phyloP scores from a whole-genome alignment of 805 yeast species.

The Nakazawaea wyomingensis region DNA sequence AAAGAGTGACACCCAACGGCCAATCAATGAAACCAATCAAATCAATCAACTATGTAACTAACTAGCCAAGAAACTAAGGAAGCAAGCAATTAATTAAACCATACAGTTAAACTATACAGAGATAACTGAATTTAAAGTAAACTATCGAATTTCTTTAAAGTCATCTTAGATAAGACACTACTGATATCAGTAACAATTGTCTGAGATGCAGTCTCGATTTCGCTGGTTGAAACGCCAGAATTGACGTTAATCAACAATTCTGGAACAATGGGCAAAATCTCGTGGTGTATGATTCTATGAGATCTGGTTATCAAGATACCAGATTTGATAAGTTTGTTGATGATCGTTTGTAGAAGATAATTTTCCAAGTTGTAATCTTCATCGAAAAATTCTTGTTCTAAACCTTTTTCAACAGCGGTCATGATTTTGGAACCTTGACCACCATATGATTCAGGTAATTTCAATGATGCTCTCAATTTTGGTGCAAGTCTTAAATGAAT shows the following conservation, averaged over 20 bases:
- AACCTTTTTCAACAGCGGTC: constrained; percentile 40
- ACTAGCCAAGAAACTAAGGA: no score
- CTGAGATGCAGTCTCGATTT: constrained; percentile 37
- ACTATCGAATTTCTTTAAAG: constrained; percentile 11
- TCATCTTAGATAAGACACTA: constrained; percentile 16
- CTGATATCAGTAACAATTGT: constrained; percentile 28
- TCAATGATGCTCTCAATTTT: constrained; percentile 36
- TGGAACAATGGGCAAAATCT: constrained; percentile 63
- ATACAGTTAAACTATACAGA: background rate
- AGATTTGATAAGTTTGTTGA: constrained; percentile 49
- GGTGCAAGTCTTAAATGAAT: constrained; percentile 59
- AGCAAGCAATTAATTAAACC: no score
- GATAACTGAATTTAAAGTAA: background rate
- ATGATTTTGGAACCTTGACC: constrained; percentile 34
- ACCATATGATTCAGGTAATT: constrained; percentile 47
- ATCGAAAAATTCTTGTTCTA: constrained; percentile 36
- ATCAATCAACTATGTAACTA: no score
- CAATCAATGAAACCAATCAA: no score
- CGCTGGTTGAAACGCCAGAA: constrained; percentile 39
- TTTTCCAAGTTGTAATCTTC: constrained; percentile 47
- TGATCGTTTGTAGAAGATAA: constrained; percentile 58
- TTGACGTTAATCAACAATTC: constrained; percentile 49
- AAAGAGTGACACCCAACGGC: no score
- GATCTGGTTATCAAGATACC: constrained; percentile 50
- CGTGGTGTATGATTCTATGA: constrained; percentile 68